phyloP scores from a whole-genome alignment of 73 alveolate species.

The Paramecium sonneborni region DNA sequence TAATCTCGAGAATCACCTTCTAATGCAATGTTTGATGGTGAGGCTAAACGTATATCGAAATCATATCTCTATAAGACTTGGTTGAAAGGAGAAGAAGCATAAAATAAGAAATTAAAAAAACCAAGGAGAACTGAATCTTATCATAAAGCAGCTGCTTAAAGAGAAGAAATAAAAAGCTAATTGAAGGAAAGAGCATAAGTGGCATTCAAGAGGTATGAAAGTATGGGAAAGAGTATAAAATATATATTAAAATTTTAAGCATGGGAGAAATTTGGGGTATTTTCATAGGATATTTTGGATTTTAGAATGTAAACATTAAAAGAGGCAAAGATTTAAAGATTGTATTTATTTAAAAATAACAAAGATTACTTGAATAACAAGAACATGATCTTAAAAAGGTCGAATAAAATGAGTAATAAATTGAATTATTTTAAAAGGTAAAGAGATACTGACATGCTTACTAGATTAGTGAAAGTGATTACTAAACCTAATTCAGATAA shows the following conservation, averaged over 20 bases:
- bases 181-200: background rate
- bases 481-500: background rate
- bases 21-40: background rate
- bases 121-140: background rate
- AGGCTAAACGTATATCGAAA: background rate
- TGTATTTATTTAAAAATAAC: background rate
- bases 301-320: background rate
- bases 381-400: background rate
- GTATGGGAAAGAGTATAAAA: background rate
- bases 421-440: background rate
- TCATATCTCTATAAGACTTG: background rate
- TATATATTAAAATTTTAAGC: background rate
- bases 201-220: background rate
- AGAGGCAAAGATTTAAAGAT: background rate
- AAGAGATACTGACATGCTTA: background rate
- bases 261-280: constrained; percentile 16
- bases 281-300: background rate
- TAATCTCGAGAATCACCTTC: background rate
- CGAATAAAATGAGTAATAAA: background rate
- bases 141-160: background rate
- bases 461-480: background rate
- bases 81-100: background rate
- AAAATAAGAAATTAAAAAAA: background rate
- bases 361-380: background rate
- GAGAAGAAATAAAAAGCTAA: background rate